Percentiles rank a stretch among this genome's conserved stretches.
Conservation (phyloP, 1,284 basidiomycete genomes). For the Leccinum griseonigrum region DNA sequence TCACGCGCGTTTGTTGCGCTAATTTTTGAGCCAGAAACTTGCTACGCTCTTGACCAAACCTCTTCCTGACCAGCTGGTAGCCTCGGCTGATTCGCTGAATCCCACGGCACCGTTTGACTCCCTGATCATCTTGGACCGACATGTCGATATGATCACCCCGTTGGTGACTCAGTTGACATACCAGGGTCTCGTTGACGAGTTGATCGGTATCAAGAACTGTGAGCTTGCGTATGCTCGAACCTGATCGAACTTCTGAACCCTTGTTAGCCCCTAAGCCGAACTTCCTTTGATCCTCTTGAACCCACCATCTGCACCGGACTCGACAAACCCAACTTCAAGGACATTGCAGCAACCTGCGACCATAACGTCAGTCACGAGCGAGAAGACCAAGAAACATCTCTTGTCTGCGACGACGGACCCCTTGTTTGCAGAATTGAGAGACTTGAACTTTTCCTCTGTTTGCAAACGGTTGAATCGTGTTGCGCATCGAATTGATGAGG, state of each 20-base stretch:
- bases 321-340: slow-evolving; percentile 31
- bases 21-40: slow-evolving; percentile 55
- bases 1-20: slow-evolving; percentile 7
- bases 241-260: slow-evolving; percentile 6
- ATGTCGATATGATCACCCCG: slow-evolving; percentile 92
- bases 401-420: slow-evolving; percentile 76
- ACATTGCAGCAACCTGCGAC: slow-evolving; percentile 38
- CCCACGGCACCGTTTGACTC: slow-evolving; percentile 74
- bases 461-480: slow-evolving; percentile 81
- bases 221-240: slow-evolving; percentile 26
- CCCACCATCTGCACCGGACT: slow-evolving; percentile 42
- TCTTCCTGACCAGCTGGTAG: slow-evolving; percentile 39
- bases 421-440: slow-evolving; percentile 79
- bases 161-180: slow-evolving; percentile 96
- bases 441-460: slow-evolving; percentile 93
- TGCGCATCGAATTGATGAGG: slow-evolving; percentile 85
- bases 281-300: slow-evolving; percentile 79
- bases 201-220: slow-evolving; percentile 90
- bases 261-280: slow-evolving; percentile 74
- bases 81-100: slow-evolving; percentile 28
- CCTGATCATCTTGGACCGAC: slow-evolving; percentile 88
- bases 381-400: slow-evolving; percentile 82
- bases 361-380: slow-evolving; percentile 56
- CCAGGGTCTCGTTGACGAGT: slow-evolving; percentile 94
- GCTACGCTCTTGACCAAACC: slow-evolving; percentile 71